phyloP scores from a whole-genome alignment of 1,284 basidiomycete genomes.

The Puccinia horiana region DNA sequence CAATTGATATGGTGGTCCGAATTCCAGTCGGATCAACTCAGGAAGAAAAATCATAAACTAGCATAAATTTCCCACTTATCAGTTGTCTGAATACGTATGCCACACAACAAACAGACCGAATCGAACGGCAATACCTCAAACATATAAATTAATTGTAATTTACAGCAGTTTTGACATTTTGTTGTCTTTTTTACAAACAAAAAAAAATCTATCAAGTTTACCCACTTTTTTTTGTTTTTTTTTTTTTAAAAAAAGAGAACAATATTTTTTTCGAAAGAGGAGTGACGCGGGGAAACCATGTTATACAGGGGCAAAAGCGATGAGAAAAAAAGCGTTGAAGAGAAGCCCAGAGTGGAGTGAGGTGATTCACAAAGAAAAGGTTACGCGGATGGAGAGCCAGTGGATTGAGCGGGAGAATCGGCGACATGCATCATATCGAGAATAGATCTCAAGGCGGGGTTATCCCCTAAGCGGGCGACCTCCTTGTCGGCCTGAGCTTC shows the following conservation, averaged over 20 bases:
- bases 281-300: background rate
- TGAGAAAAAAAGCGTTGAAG: background rate
- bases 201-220: too few relatives aligned
- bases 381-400: background rate
- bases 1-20: conserved; percentile 29
- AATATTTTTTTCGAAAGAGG: background rate
- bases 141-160: background rate
- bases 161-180: background rate
- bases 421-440: conserved; percentile 59
- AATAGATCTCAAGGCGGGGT: conserved; percentile 62
- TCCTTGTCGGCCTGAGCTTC: conserved; percentile 66
- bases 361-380: background rate
- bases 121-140: too few relatives aligned
- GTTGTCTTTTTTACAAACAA: background rate
- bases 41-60: background rate
- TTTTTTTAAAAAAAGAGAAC: background rate
- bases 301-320: background rate
- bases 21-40: conserved; percentile 18
- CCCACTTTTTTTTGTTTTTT: too few relatives aligned
- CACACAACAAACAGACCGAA: too few relatives aligned
- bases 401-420: conserved; percentile 26
- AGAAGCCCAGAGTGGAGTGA: too few relatives aligned
- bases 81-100: too few relatives aligned
- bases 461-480: conserved; percentile 67
- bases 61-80: too few relatives aligned